These are phyloP conservation scores for Arachnomyces sp. DNA, from an alignment of 2,329 filamentous ascomycete species.

Conservation along the genomic window DNA sequence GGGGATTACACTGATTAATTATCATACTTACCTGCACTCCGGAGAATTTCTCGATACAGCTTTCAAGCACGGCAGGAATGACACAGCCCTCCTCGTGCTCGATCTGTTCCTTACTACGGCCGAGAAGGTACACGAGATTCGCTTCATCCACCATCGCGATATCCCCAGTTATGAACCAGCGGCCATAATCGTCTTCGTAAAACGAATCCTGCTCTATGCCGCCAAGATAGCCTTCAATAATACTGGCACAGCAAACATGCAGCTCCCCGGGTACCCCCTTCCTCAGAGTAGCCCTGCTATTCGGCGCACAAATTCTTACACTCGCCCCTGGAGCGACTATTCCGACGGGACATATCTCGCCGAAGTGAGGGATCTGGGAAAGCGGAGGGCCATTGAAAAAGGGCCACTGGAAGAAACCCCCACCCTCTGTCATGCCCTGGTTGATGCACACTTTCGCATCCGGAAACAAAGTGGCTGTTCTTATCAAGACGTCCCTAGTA, in stretches of 20 bases:
- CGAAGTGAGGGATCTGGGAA: constrained; percentile 2
- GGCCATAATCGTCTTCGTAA: constrained; percentile 8
- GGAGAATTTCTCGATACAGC: constrained; percentile 6
- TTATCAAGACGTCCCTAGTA: constrained; percentile 1
- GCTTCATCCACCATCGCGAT: constrained; percentile 13
- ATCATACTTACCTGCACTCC: background rate
- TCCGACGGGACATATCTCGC: constrained; percentile 1
- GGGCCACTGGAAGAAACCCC: constrained; percentile 1
- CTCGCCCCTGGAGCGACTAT: background rate
- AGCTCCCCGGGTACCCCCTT: background rate
- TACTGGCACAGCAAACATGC: constrained; percentile 1
- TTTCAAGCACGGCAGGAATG: constrained; percentile 17
- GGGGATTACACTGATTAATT: no score
- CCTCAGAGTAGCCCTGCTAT: background rate
- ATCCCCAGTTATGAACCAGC: constrained; percentile 20
- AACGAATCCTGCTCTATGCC: constrained; percentile 1
- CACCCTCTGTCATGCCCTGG: constrained; percentile 2
- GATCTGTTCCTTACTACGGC: constrained; percentile 18
- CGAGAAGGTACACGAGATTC: constrained; percentile 17
- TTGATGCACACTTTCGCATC: background rate
- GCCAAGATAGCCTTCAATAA: background rate
- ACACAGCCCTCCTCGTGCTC: constrained; percentile 15
- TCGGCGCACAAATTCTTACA: background rate
- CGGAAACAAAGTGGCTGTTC: background rate
- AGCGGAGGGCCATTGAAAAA: background rate